A percentile compares a stretch with the other conserved stretches of the same genome.
These are phyloP conservation scores for Gentiana macrophylla DNA, from an alignment of 257 asterid genomes.

Conservation along the genomic window DNA sequence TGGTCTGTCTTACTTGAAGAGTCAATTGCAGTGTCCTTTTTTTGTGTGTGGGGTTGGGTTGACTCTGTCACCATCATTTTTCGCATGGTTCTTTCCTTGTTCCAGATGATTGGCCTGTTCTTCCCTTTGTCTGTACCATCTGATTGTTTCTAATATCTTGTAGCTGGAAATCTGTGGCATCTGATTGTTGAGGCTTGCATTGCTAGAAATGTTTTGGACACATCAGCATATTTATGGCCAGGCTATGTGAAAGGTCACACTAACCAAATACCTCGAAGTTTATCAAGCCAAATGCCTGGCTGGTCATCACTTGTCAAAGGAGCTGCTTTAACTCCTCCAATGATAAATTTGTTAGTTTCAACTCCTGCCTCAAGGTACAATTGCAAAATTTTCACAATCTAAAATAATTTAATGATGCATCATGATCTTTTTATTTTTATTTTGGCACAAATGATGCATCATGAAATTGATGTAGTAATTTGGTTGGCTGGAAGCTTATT, in stretches of 20 bases:
- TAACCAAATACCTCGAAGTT: slow-evolving; percentile 66
- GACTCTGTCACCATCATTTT: too few species aligned
- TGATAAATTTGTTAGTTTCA: slow-evolving; percentile 67
- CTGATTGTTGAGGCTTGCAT: slow-evolving; percentile 94
- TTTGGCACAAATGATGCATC: too few species aligned
- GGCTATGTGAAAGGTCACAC: slow-evolving; percentile 84
- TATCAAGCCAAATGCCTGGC: slow-evolving; percentile 65
- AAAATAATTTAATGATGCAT: too few species aligned
- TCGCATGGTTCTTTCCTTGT: too few species aligned
- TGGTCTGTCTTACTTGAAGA: too few species aligned
- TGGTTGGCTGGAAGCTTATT: too few species aligned
- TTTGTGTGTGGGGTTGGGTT: too few species aligned
- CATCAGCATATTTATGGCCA: slow-evolving; percentile 91
- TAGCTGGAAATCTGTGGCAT: slow-evolving; percentile 86
- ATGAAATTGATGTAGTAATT: too few species aligned
- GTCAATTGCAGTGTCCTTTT: too few species aligned
- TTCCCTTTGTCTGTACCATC: not conserved
- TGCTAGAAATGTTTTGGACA: slow-evolving; percentile 86
- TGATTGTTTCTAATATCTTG: slow-evolving; percentile 6
- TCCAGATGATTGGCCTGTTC: not conserved
- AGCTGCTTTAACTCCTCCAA: slow-evolving; percentile 61
- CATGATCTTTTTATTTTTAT: too few species aligned
- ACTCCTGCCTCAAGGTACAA: slow-evolving; percentile 95
- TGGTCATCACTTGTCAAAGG: slow-evolving; percentile 92
- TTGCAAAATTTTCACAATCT: not conserved